Evolutionary conservation across 2,329 filamentous ascomycete species (phyloP).

Genomic region (Aquanectria penicillioides): DNA sequence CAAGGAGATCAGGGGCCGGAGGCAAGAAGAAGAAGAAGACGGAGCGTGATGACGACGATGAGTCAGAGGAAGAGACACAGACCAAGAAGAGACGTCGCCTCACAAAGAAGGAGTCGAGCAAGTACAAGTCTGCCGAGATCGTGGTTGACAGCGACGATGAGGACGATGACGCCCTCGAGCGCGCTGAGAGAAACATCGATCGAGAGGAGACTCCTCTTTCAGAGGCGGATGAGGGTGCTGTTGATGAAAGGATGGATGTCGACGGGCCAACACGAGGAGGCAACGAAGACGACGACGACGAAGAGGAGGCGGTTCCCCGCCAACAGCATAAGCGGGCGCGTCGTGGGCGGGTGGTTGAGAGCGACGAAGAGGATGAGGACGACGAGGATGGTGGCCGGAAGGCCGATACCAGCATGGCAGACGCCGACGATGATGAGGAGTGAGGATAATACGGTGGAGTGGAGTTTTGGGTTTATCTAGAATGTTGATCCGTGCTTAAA

Average conservation of each 20-base stretch:
- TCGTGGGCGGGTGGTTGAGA: conserved; percentile 63
- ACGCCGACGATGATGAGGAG: conserved; percentile 47
- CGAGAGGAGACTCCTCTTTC: conserved; percentile 49
- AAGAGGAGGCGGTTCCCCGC: conserved; percentile 57
- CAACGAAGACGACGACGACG: conserved; percentile 61
- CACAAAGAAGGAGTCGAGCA: conserved; percentile 61
- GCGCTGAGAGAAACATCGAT: conserved; percentile 55
- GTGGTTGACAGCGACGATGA: conserved; percentile 79
- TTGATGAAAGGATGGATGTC: conserved; percentile 62
- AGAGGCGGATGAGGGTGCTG: conserved; percentile 49
- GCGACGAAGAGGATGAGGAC: conserved; percentile 61
- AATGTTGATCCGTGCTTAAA: conserved; percentile 27
- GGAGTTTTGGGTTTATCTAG: conserved; percentile 7
- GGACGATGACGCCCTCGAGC: conserved; percentile 56
- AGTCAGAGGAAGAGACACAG: conserved; percentile 54
- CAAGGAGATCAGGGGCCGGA: conserved; percentile 46
- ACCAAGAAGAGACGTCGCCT: conserved; percentile 72
- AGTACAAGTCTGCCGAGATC: conserved; percentile 88
- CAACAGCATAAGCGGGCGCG: conserved; percentile 58
- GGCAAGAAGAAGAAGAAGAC: conserved; percentile 61
- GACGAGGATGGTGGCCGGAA: conserved; percentile 41
- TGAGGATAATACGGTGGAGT: conserved; percentile 5
- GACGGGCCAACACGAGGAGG: conserved; percentile 49
- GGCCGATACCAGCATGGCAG: conserved; percentile 54
- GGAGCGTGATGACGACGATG: conserved; percentile 53